Conservation (phyloP, 148 eudicot species). For the Spergularia marina region DNA sequence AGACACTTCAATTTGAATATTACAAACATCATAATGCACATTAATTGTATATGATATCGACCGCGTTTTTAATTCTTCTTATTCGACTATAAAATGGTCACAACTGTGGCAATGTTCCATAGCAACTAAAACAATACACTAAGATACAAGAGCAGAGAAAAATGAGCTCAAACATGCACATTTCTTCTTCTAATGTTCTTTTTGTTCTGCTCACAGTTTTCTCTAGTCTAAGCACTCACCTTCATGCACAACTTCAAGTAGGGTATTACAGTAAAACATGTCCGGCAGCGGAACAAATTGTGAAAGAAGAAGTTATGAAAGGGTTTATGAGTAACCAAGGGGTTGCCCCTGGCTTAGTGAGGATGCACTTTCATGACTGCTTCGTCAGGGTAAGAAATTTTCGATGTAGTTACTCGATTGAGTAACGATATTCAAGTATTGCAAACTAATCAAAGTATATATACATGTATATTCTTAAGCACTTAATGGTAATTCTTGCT, state of each 20-base stretch:
- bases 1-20: not conserved
- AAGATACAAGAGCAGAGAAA: not conserved
- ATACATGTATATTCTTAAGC: not conserved
- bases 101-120: not conserved
- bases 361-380: conserved; percentile 70
- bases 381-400: conserved; percentile 53
- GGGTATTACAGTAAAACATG: conserved; percentile 47
- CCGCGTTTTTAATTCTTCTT: not conserved
- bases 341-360: conserved; percentile 49
- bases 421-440: not conserved
- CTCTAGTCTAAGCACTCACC: conserved; percentile 9
- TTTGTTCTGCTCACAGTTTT: conserved; percentile 26
- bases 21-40: not conserved
- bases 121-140: not conserved
- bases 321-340: conserved; percentile 34
- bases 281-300: conserved; percentile 38
- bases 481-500: not conserved
- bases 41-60: not conserved
- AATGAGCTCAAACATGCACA: conserved; percentile 4
- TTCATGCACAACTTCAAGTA: conserved; percentile 48
- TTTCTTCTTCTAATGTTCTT: conserved; percentile 8
- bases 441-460: not conserved
- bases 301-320: conserved; percentile 41
- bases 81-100: conserved; percentile 18
- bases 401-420: not conserved